Evolutionary conservation across 805 yeast genomes (phyloP).

Genomic region (Nakazawaea anatomiae): DNA sequence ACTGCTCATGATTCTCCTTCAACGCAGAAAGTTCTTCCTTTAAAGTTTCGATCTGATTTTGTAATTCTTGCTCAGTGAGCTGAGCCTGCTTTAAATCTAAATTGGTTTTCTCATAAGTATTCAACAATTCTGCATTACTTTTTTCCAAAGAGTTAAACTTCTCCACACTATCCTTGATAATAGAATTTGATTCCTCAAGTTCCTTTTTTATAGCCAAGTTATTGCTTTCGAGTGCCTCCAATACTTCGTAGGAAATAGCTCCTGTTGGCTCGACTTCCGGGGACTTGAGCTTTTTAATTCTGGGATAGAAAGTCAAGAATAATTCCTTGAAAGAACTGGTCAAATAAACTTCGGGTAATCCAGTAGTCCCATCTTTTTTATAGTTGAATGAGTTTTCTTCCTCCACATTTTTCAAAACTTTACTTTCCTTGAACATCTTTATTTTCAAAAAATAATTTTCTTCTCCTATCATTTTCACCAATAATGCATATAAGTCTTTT

Average conservation of each 20-base stretch:
- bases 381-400: conserved; percentile 43
- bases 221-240: conserved; percentile 37
- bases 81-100: conserved; percentile 20
- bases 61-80: conserved; percentile 24
- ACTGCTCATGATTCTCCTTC: conserved; percentile 20
- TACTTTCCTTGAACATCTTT: conserved; percentile 61
- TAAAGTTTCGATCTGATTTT: conserved; percentile 25
- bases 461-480: conserved; percentile 70
- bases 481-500: conserved; percentile 49
- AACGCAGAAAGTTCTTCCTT: conserved; percentile 23
- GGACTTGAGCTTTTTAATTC: conserved; percentile 69
- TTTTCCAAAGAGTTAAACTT: conserved; percentile 28
- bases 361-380: conserved; percentile 62
- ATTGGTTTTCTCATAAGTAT: conserved; percentile 20
- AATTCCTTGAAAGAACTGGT: conserved; percentile 56
- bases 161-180: conserved; percentile 14
- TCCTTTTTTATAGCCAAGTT: conserved; percentile 15
- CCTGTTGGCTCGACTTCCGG: conserved; percentile 70
- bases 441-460: conserved; percentile 74
- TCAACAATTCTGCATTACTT: conserved; percentile 21
- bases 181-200: conserved; percentile 15
- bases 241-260: conserved; percentile 57
- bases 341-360: conserved; percentile 81
- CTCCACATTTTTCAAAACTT: conserved; percentile 51
- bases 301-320: conserved; percentile 58